Evolutionary conservation across 169 alveolate species (phyloP).

Genomic region (Eimeria praecox): DNA sequence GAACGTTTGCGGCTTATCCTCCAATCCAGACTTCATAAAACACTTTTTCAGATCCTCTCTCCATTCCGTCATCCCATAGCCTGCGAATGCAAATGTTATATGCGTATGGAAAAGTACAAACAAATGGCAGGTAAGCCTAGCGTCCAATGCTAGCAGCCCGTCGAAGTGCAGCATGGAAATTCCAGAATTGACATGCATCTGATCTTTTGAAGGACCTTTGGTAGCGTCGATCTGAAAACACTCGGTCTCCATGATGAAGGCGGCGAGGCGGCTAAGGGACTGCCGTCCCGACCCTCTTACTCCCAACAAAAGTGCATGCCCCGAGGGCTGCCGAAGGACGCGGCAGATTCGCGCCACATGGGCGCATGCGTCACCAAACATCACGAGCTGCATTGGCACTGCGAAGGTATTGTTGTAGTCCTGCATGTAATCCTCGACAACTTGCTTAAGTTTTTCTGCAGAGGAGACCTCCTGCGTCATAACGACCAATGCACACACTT

Average conservation of each 20-base stretch:
- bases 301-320: slow-evolving; percentile 97
- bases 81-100: slow-evolving; percentile 9
- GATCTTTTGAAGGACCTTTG: slow-evolving; percentile 90
- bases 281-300: slow-evolving; percentile 99
- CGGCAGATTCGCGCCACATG: slow-evolving; percentile 96
- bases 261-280: slow-evolving; percentile 97
- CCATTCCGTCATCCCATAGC: slow-evolving; percentile 92
- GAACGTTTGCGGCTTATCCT: slow-evolving; percentile 94
- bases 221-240: slow-evolving; percentile 93
- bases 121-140: slow-evolving; percentile 88
- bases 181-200: slow-evolving; percentile 90
- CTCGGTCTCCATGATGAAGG: slow-evolving; percentile 94
- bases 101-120: not conserved
- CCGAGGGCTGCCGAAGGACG: slow-evolving; percentile 96
- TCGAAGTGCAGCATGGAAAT: not conserved
- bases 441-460: slow-evolving; percentile 84
- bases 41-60: slow-evolving; percentile 95
- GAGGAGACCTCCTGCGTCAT: slow-evolving; percentile 95
- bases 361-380: slow-evolving; percentile 95
- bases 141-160: not conserved
- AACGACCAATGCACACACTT: slow-evolving; percentile 85
- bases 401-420: slow-evolving; percentile 90
- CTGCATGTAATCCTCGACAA: slow-evolving; percentile 88
- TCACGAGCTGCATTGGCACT: slow-evolving; percentile 93
- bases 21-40: slow-evolving; percentile 94